Evolutionary conservation across 2,329 filamentous ascomycete genomes (phyloP), one percentile per base, ranked within the genome.

Genomic region (Colletotrichum sp.): DNA sequence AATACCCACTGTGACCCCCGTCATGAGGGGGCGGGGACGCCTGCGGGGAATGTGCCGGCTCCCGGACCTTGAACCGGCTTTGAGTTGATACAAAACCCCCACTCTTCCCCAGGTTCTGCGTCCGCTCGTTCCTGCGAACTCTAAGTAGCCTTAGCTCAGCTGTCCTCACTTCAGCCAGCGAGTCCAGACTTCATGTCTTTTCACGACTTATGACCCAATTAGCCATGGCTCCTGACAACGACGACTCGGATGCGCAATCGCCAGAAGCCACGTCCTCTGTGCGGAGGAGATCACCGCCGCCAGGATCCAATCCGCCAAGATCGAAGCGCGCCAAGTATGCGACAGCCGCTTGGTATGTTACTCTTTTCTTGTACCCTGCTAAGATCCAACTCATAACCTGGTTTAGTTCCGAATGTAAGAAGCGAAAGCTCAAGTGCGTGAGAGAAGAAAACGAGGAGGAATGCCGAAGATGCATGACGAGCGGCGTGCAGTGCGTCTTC

Each of bases 341-440:
- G n/a, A 43, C 71, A n/a, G 71, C 71, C 8, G 71, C 71, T 64
- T 74, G 71, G 71, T 74, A 28, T 48, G 32, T 64, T 16, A 59
- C 24, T 12, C 21, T 28, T 18, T 3, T 16, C 24, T 59, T 48
- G 10, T 5, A 13, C 6, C n/a, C 16, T 21, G 43, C 6, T 6
- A 48, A 48, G 43, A 18, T 7, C 6, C n/a, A 48, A 12, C 10
- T 48, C n/a, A 21, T 48, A 21, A 48, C 10, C 6, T 4, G 10
- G 0, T 21, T 6, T 15, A 74, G 71, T 26, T 26, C 16, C 8
- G 71, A 86, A 28, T 86, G 85, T 76, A 86, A 86, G 72, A 84
- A 83, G 30, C 78, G 83, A 36, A 86, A 86, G 71, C 83, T 86
- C 70, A 87, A 87, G 74, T 87, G 85, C 75, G 78, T 84, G 36